phyloP scores from a whole-genome alignment of 805 yeast genomes.

The Saturnispora halmiae region DNA sequence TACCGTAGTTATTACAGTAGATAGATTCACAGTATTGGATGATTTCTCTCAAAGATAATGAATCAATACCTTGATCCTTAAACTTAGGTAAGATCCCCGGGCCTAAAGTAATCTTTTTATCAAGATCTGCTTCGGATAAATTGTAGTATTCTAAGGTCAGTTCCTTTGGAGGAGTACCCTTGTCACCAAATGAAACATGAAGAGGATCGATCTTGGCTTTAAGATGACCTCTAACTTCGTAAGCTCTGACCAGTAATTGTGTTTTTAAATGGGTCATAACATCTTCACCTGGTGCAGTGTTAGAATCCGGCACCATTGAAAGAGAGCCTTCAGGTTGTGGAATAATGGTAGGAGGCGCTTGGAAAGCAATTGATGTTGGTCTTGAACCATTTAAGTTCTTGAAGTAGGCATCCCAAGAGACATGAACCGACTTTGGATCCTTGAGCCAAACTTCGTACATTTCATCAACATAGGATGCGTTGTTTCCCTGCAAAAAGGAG shows the following conservation, averaged over 20 bases:
- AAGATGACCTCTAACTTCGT: constrained; percentile 97
- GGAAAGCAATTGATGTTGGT: constrained; percentile 68
- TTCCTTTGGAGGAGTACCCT: constrained; percentile 61
- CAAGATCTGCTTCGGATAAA: constrained; percentile 77
- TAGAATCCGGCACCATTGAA: constrained; percentile 44
- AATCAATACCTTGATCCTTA: constrained; percentile 48
- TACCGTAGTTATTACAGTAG: constrained; percentile 85
- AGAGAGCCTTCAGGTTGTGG: constrained; percentile 77
- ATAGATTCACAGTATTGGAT: constrained; percentile 68
- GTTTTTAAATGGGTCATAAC: constrained; percentile 86
- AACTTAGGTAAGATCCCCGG: constrained; percentile 97
- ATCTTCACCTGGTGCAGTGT: constrained; percentile 48
- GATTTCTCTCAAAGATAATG: constrained; percentile 71
- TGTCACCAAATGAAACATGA: constrained; percentile 74
- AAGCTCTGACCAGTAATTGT: constrained; percentile 94
- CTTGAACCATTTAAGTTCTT: constrained; percentile 67
- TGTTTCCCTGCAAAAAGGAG: constrained; percentile 71
- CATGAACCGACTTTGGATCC: constrained; percentile 88
- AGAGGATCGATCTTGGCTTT: constrained; percentile 95
- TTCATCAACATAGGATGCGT: constrained; percentile 91
- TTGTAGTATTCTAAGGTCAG: constrained; percentile 88
- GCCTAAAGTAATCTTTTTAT: constrained; percentile 79
- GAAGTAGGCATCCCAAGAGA: constrained; percentile 96
- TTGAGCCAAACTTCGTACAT: constrained; percentile 92
- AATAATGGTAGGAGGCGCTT: constrained; percentile 85